Base-by-base conservation (phyloP, 257 asterid genomes). In the Nyctanthes arbortristis region DNA sequence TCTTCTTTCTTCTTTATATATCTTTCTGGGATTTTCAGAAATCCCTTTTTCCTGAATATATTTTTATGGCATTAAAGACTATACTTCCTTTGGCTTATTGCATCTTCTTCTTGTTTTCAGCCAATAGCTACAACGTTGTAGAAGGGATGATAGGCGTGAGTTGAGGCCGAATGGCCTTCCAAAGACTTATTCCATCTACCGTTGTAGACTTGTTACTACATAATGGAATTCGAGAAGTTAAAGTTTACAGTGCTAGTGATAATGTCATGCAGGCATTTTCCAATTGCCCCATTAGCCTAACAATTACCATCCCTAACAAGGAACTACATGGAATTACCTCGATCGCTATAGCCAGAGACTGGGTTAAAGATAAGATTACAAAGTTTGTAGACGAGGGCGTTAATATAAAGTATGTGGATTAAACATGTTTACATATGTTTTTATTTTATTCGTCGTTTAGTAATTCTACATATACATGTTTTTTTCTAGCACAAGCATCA, bases 131-230 rank as follows among this genome's bases (percentile, higher is more conserved):
- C n/a, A n/a, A n/a, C n/a, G n/a, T n/a, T n/a, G 80, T 54, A 1
- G 71, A 37, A 16, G 70, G 81, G 1, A 12, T n/a, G 13, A 78
- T 80, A 27, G 85, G 82, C 31, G 20, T 80, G 0, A 73, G 56
- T 5, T 80, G 85, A 80, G 85, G 85, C 0, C 57, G 85, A 6
- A 35, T 5, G 36, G 58, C 73, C 1, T 11, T 77, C 3, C 85
- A 80, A 67, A 59, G 75, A 49, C 30, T 80, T 32, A 68, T 77
- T 55, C 85, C 85, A 36, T 80, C 85, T 9, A 73, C 73, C 80
- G 82, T 77, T 43, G 85, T 74, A n/a, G 85, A 80, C 35, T 52
- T 80, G 65, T 70, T 80, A 20, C 28, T 80, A 22, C 80, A 77
- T n/a, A 77, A 77, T 0, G 32, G 16, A 3, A 74, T 80, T 32